phyloP scores from a whole-genome alignment of 208 protist genomes.

The Trypanosomatidae sp. region DNA sequence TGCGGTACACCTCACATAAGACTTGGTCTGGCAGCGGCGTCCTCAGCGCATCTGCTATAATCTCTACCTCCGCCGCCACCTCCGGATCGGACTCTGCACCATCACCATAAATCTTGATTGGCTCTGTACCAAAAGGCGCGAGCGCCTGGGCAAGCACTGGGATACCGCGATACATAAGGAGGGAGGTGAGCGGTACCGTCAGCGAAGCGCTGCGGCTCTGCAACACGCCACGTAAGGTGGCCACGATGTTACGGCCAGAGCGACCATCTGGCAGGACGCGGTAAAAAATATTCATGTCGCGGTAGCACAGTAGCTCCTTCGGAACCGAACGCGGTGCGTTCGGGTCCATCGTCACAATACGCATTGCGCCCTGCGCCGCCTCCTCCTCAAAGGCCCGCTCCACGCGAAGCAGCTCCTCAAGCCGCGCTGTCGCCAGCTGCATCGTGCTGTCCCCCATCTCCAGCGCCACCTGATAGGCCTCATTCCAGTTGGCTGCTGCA shows the following conservation, averaged over 20 bases:
- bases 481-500: slow-evolving; percentile 66
- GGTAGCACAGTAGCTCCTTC: slow-evolving; percentile 79
- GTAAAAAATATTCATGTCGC: slow-evolving; percentile 84
- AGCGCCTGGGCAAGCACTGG: slow-evolving; percentile 86
- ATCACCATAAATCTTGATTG: slow-evolving; percentile 38
- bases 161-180: slow-evolving; percentile 83
- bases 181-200: slow-evolving; percentile 78
- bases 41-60: slow-evolving; percentile 74
- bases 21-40: slow-evolving; percentile 54
- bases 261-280: slow-evolving; percentile 82
- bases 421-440: slow-evolving; percentile 36
- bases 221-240: slow-evolving; percentile 72
- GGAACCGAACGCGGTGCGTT: slow-evolving; percentile 61
- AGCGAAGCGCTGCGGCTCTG: slow-evolving; percentile 68
- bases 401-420: slow-evolving; percentile 46
- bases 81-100: slow-evolving; percentile 26
- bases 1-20: slow-evolving; percentile 74
- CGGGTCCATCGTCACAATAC: slow-evolving; percentile 80
- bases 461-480: slow-evolving; percentile 69
- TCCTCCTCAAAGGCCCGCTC: slow-evolving; percentile 60
- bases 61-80: slow-evolving; percentile 64
- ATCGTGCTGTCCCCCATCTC: slow-evolving; percentile 68
- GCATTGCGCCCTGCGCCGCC: slow-evolving; percentile 36
- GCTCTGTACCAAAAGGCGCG: slow-evolving; percentile 55
- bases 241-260: slow-evolving; percentile 75